Conservation (phyloP, 257 asterid species). For the Buddleja alternifolia region DNA sequence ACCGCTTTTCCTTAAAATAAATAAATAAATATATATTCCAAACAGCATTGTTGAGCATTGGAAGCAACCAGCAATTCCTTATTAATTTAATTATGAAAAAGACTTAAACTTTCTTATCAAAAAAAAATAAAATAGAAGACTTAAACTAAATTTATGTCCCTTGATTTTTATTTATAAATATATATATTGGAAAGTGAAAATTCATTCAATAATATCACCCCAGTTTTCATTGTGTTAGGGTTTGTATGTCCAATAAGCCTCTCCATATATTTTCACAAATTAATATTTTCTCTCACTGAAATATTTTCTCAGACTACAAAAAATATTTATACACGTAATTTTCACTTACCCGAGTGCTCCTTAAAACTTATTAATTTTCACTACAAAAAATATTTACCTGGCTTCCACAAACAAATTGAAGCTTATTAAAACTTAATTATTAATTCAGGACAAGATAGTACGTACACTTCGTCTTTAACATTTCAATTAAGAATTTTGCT, state of each 20-base stretch:
- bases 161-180: not conserved
- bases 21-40: too few relatives aligned
- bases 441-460: not conserved
- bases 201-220: not conserved
- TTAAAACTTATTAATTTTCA: too few relatives aligned
- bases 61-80: not conserved
- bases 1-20: too few relatives aligned
- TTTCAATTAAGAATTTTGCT: not conserved
- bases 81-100: too few relatives aligned
- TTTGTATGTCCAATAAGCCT: slow-evolving; percentile 1
- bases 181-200: not conserved
- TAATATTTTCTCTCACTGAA: not conserved
- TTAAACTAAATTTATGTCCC: not conserved
- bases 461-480: not conserved
- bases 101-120: too few relatives aligned
- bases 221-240: slow-evolving; percentile 22
- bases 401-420: not conserved
- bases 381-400: too few relatives aligned
- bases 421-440: slow-evolving; percentile 7
- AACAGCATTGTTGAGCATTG: not conserved
- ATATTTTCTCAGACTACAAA: not conserved
- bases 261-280: not conserved
- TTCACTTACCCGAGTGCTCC: slow-evolving; percentile 18
- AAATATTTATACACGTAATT: not conserved
- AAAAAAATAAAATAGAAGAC: too few relatives aligned